Evolutionary conservation across 2,329 filamentous ascomycete genomes (phyloP).

Genomic region (Alternaria postmessia): DNA sequence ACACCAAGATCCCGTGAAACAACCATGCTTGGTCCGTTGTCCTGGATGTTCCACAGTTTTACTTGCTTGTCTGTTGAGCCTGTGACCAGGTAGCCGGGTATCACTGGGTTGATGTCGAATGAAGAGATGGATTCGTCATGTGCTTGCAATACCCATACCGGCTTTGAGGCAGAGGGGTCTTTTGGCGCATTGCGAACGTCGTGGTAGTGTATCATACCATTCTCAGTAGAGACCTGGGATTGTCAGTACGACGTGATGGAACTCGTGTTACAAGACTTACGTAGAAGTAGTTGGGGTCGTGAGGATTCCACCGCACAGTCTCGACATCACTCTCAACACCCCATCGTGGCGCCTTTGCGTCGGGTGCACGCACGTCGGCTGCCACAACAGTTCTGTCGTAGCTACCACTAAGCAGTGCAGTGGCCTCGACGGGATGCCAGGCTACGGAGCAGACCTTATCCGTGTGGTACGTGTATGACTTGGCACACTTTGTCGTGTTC

Average conservation of each 20-base stretch:
- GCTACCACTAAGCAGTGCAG: slow-evolving; percentile 87
- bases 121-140: slow-evolving; percentile 91
- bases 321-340: slow-evolving; percentile 96
- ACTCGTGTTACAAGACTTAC: slow-evolving; percentile 55
- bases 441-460: slow-evolving; percentile 97
- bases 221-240: slow-evolving; percentile 75
- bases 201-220: slow-evolving; percentile 89
- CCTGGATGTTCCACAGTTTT: slow-evolving; percentile 93
- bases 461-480: slow-evolving; percentile 94
- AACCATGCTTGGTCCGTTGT: slow-evolving; percentile 85
- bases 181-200: slow-evolving; percentile 81
- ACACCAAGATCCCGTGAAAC: slow-evolving; percentile 91
- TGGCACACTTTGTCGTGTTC: slow-evolving; percentile 88
- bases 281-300: slow-evolving; percentile 92
- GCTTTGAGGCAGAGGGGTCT: slow-evolving; percentile 77
- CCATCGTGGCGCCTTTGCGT: slow-evolving; percentile 82
- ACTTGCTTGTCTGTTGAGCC: slow-evolving; percentile 94
- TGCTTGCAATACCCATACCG: slow-evolving; percentile 93
- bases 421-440: slow-evolving; percentile 89
- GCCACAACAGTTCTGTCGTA: slow-evolving; percentile 94
- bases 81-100: slow-evolving; percentile 92
- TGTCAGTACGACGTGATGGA: slow-evolving; percentile 24
- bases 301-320: slow-evolving; percentile 89
- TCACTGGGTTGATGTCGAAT: slow-evolving; percentile 88
- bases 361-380: slow-evolving; percentile 95